Base-by-base conservation (phyloP, 2,329 filamentous ascomycete species). In the Pestalotiopsis sp. region DNA sequence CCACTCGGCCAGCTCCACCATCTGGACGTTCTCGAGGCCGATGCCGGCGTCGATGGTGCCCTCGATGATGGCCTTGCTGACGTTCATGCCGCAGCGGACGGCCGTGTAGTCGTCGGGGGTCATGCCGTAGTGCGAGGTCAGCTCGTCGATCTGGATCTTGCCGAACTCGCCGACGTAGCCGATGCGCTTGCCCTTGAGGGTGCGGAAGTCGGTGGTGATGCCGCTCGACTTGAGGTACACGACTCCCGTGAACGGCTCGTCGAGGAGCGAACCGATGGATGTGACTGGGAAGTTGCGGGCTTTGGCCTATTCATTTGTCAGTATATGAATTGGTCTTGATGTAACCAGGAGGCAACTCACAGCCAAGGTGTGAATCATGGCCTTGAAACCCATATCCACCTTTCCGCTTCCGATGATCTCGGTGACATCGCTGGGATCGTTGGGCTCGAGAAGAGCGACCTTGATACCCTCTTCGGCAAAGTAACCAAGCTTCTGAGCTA, bases 91-190 rank as follows among this genome's bases (percentile, higher is more conserved):
- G 77, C 92, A 94, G 68, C 92, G 91, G 7, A 94, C 86, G 45
- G 92, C 91, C 1, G 90, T 92, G 84, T 94, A 94, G 82, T 94
- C 91, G 5, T 83, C 80, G 0, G 91, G 88, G 1, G 87, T 85
- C 89, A 94, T 93, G 77, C 91, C 91, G 78, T 93, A 93, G 85
- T 94, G 88, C 60, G 89, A 89, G 63, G 92, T 94, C 70, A 94
- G 87, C 78, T 94, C 92, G 78, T 94, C 92, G 73, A 94, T 93
- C 82, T 94, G 92, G 78, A 94, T 93, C 87, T 91, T 94, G 80
- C 92, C 92, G 72, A 94, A 94, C 78, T 94, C 92, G 74, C 92
- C 92, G 68, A 94, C 92, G 73, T 94, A 94, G 77, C 92, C 92
- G 77, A 94, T 94, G 27, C 87, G 88, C 83, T 93, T 93, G 73